Evolutionary conservation across 208 protist genomes (phyloP), one percentile per base, ranked within the genome.

Genomic region (Leishmania braziliensis): DNA sequence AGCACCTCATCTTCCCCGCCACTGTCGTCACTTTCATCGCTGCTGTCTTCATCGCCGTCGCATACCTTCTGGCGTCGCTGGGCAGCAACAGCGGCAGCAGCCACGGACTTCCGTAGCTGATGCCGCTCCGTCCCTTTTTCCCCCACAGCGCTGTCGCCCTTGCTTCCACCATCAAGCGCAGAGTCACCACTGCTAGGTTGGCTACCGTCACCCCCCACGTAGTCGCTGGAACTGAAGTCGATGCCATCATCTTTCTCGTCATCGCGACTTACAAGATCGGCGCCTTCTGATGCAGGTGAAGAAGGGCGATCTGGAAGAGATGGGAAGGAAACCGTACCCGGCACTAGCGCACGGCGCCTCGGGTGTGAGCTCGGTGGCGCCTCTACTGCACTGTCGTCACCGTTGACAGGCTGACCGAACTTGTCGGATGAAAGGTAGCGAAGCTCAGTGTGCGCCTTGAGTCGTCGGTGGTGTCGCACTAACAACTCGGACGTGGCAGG

Each of bases 191-290:
- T 83, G 74, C 90, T 90, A n/a, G 88, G 78, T 60, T 88, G 87
- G 69, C 93, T 93, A 62, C 90, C 90, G 53, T 93, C 92, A 53
- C 93, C 84, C 33, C 89, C 89, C n/a, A 91, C 78, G 70, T 86
- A 80, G 33, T 86, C 78, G 60, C 83, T 86, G 33, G 81, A 85
- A 65, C 87, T 88, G 62, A 81, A 73, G 63, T 81, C 46, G 23
- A 70, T 81, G 53, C 18, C 79, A 18, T 50, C 68, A 23, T 81
- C 80, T 20, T 70, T 51, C 53, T 23, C 73, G 20, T 81, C 81
- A 9, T 81, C 79, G 18, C 54, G 36, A 12, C 65, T 74, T 46
- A 36, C 29, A 2, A 39, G 60, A 36, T 73, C 72, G 36, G n/a
- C 26, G 50, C n/a, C 26, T 0, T 46, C 43, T n/a, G 79, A 78